Percentiles rank a stretch among this genome's conserved stretches.
phyloP scores from a whole-genome alignment of 495 filamentous ascomycete genomes.

The Penicillium paradoxum region DNA sequence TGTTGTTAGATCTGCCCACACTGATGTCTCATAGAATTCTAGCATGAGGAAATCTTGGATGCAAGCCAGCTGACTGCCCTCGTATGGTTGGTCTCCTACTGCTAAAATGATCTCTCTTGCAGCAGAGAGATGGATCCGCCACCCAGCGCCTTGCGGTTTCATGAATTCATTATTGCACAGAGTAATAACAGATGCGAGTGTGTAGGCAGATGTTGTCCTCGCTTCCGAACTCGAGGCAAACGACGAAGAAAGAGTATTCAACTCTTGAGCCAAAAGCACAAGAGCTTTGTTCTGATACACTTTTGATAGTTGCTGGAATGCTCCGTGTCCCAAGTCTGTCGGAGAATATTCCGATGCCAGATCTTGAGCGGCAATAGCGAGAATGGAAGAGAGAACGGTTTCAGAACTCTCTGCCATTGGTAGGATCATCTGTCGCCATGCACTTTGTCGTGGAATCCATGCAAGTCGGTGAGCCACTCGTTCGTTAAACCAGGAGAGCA shows the following conservation, averaged over 20 bases:
- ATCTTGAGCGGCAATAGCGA: constrained; percentile 24
- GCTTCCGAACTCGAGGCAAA: background rate
- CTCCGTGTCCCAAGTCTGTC: constrained; percentile 5
- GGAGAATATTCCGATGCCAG: constrained; percentile 15
- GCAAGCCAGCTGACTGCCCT: constrained; percentile 3
- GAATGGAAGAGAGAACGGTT: constrained; percentile 24
- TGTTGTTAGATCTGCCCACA: constrained; percentile 13
- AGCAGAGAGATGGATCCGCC: constrained; percentile 13
- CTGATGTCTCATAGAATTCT: constrained; percentile 13
- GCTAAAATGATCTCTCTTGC: constrained; percentile 14
- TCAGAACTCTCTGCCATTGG: constrained; percentile 20
- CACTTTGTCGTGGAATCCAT: constrained; percentile 23
- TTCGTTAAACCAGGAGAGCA: constrained; percentile 22
- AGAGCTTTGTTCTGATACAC: constrained; percentile 17
- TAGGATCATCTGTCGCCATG: constrained; percentile 24
- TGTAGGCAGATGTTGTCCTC: constrained; percentile 2
- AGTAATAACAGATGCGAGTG: constrained; percentile 16
- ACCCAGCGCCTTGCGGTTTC: constrained; percentile 9
- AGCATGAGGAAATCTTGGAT: constrained; percentile 13
- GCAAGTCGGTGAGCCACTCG: constrained; percentile 19
- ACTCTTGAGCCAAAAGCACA: constrained; percentile 6
- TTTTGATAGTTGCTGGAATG: constrained; percentile 13
- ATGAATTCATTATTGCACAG: constrained; percentile 18
- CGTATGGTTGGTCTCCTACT: background rate
- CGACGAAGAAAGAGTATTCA: constrained; percentile 10